These are phyloP conservation scores for Clavispora santaluciae DNA, from an alignment of 805 yeast genomes.

Conservation along the genomic window DNA sequence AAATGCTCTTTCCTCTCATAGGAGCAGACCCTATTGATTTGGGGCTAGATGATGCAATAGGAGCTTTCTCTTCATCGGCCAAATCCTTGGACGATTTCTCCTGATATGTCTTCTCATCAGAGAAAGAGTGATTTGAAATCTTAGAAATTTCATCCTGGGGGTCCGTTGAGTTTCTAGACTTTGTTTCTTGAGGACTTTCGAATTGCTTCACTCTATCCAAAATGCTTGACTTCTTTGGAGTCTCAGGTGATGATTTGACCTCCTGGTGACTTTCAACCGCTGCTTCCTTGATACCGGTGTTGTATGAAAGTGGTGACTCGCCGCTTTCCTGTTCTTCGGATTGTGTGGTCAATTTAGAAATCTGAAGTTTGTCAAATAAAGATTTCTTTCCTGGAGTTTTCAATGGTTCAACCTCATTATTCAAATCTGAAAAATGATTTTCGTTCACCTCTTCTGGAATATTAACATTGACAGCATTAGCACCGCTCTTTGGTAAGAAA, in stretches of 20 bases:
- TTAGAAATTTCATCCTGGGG: too few species aligned
- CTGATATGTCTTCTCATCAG: neutral
- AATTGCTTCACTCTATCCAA: constrained; percentile 35
- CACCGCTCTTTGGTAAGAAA: neutral
- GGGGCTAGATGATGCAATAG: neutral
- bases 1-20: constrained; percentile 24
- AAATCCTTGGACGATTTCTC: neutral
- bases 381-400: neutral
- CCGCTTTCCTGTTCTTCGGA: neutral
- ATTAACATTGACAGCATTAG: too few species aligned
- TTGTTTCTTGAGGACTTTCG: constrained; percentile 21
- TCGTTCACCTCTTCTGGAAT: too few species aligned
- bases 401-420: neutral
- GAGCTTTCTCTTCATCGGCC: neutral
- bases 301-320: neutral
- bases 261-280: neutral
- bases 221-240: constrained; percentile 16
- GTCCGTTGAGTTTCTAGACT: neutral
- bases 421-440: too few species aligned
- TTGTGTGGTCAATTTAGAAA: neutral
- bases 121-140: too few species aligned
- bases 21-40: constrained; percentile 1
- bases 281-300: neutral
- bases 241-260: neutral
- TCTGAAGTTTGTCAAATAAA: constrained; percentile 1